Base-by-base conservation (phyloP, 768 basidiomycete genomes). In the Podaxis carcinomalis region DNA sequence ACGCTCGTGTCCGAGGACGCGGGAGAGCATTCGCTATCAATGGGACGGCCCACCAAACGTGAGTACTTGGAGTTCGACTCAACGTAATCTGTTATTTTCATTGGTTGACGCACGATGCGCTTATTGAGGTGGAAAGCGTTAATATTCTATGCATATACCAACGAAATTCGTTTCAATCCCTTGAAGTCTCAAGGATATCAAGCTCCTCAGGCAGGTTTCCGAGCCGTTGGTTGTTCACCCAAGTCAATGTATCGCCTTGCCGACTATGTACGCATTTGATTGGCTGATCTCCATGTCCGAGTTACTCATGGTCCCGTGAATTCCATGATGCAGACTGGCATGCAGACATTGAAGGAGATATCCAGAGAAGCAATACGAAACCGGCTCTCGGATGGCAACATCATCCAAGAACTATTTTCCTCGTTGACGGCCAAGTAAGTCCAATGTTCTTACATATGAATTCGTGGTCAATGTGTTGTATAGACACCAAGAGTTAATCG, bases 171-270 rank as follows among this genome's bases (percentile, higher is more conserved):
- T 16, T 61, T 61, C 42, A 23, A 47, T 37, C 28, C 42, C 16
- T 40, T 61, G 53, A 55, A 44, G 27, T 61, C 60, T n/a, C 60
- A 28, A 16, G 14, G 7, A 39, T 23, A 23, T 10, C 28, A 25
- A 32, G 21, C n/a, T 14, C 11, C 16, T 40, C 21, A 14, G 35
- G 44, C 21, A 44, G 21, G 9, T 25, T 28, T 35, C 32, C n/a
- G 21, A 47, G 46, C 4, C 5, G 25, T 61, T 42, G 57, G 47
- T 21, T 74, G 73, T 35, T 75, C 73, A 10, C 73, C 74, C 58
- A 74, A 75, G 66, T 74, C 73, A 10, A 75, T 75, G 75, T 75
- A 74, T 65, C 70, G 74, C 54, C 67, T 74, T 5, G 73, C 73
- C 25, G 36, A 13, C 16, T 64, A 32, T 21, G 73, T 74, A 56